phyloP scores from a whole-genome alignment of 768 basidiomycete genomes.

The Strobilomyces echinocephalus region DNA sequence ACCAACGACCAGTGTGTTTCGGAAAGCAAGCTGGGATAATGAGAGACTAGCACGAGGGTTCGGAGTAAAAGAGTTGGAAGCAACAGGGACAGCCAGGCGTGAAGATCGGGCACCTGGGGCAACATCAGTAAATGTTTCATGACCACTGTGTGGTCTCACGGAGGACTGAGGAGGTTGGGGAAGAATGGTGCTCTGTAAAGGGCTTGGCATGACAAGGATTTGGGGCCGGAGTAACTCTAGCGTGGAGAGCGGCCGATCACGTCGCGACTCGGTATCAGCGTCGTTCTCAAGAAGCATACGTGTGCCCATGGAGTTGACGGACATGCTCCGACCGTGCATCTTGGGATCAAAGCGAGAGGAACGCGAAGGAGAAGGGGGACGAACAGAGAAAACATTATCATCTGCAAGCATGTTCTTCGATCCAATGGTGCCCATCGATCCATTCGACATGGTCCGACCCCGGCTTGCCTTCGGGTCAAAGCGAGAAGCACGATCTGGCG shows the following conservation, averaged over 20 bases:
- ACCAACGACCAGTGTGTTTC: conserved; percentile 70
- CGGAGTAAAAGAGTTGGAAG: conserved; percentile 69
- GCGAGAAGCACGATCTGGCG: conserved; percentile 38
- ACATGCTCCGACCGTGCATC: conserved; percentile 55
- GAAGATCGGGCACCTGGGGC: conserved; percentile 67
- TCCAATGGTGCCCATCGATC: conserved; percentile 39
- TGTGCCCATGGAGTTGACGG: conserved; percentile 64
- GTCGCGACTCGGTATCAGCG: conserved; percentile 27
- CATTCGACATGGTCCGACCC: conserved; percentile 41
- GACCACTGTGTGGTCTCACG: conserved; percentile 47
- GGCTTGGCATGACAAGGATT: conserved; percentile 92
- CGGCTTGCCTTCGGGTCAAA: conserved; percentile 40
- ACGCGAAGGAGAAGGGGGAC: conserved; percentile 54
- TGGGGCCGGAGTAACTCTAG: conserved; percentile 82
- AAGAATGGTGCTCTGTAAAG: conserved; percentile 53
- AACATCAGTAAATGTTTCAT: conserved; percentile 64
- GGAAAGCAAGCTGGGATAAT: conserved; percentile 80
- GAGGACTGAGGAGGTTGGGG: conserved; percentile 31
- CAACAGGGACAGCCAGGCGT: conserved; percentile 38
- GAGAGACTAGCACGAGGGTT: conserved; percentile 73
- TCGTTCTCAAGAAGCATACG: conserved; percentile 58
- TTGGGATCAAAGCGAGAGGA: conserved; percentile 84
- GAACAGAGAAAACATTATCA: conserved; percentile 66
- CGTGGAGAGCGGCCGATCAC: conserved; percentile 66
- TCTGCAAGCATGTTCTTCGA: conserved; percentile 34